Evolutionary conservation across 1,139 yeast species (phyloP), one percentile per base, ranked within the genome.

Genomic region (Pichiaceae sp.): DNA sequence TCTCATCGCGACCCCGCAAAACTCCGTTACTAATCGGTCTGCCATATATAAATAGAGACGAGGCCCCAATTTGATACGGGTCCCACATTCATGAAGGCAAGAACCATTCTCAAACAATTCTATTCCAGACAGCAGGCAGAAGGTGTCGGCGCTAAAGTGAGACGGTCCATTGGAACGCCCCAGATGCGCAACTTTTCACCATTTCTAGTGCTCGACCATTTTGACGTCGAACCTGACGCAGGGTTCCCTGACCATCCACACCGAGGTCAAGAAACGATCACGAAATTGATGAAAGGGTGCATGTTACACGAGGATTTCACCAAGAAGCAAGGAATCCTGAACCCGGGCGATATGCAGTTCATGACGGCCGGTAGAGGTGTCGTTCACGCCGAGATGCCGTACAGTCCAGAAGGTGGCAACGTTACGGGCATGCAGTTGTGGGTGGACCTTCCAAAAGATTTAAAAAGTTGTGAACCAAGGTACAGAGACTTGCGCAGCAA

Each of bases 161-260:
- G 95, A 52, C 69, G 96, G 48, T 77, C 94, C 8, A 77, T 86
- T 45, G 96, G 96, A 17, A 70, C 78, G 5, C 63, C 66, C 59
- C 61, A 68, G 29, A 71, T 76, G 64, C 68, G 87, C 50, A 78
- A 78, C 56, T 84, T 84, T 60, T 70, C 85, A 21, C 96, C 96
- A 4, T 87, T 87, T 55, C 64, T 87, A 42, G 70, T 87, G 80
- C 67, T 85, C 36, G 96, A 87, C 54, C 94, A 86, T 54, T 85
- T 86, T 57, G 63, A 60, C 31, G 75, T 74, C 18, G 53, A 64
- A 3, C 72, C 75, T 12, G 71, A 69, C 15, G 57, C 64, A 35
- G 84, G 85, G n/a, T 86, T 86, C 63, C 95, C 95, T 4, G 91
- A 84, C 49, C 96, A 87, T 56, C 96, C 96, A 19, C 96, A 87